Percentiles rank a stretch among this genome's conserved stretches.
phyloP scores from a whole-genome alignment of 2,329 filamentous ascomycete species.

The Colletotrichum sp. region DNA sequence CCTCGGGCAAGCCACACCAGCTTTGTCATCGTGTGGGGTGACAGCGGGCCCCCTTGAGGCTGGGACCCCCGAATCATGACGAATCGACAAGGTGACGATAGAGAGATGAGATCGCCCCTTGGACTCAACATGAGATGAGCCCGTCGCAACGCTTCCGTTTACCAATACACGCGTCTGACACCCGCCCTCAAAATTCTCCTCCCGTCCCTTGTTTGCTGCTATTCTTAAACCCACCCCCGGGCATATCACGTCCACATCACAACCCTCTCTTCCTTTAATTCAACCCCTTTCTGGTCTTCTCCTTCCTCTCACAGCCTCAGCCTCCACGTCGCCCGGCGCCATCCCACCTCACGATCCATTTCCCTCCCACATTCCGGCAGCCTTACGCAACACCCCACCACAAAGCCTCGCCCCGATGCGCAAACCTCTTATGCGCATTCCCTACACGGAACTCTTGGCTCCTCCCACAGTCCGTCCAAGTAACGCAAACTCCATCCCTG shows the following conservation, averaged over 20 bases:
- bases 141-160: constrained; percentile 4
- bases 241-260: background rate
- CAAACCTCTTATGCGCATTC: constrained; percentile 83
- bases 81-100: background rate
- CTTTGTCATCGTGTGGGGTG: constrained; percentile 10
- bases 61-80: constrained; percentile 13
- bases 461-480: constrained; percentile 76
- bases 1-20: constrained; percentile 4
- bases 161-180: constrained; percentile 1
- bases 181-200: background rate
- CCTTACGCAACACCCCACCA: constrained; percentile 6
- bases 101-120: constrained; percentile 2
- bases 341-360: background rate
- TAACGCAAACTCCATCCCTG: constrained; percentile 70
- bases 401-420: constrained; percentile 50
- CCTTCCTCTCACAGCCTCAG: constrained; percentile 6
- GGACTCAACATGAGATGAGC: constrained; percentile 7
- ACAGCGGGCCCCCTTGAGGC: background rate
- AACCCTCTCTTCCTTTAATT: background rate
- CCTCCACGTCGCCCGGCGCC: background rate
- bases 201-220: constrained; percentile 4
- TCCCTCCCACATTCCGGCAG: constrained; percentile 14
- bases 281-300: background rate
- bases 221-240: background rate
- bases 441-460: constrained; percentile 85